phyloP scores from a whole-genome alignment of 2,329 filamentous ascomycete genomes.

The Ascosphaera aggregata region DNA sequence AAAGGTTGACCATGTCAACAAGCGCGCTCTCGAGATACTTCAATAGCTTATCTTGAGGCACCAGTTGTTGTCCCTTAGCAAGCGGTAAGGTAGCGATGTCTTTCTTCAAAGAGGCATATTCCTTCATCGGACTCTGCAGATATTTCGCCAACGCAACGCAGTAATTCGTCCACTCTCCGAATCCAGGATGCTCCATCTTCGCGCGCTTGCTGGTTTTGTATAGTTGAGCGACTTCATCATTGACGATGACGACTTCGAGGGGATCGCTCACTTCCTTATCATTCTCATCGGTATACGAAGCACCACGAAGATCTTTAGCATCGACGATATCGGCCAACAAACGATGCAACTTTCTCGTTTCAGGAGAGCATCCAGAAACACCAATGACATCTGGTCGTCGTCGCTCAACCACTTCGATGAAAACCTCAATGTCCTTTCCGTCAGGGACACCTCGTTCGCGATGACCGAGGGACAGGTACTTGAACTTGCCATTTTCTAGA shows the following conservation, averaged over 20 bases:
- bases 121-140: conserved; percentile 85
- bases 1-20: conserved; percentile 96
- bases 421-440: conserved; percentile 39
- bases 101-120: conserved; percentile 79
- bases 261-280: conserved; percentile 53
- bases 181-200: conserved; percentile 53
- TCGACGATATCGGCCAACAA: conserved; percentile 59
- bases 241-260: conserved; percentile 74
- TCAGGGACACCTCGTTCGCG: conserved; percentile 43
- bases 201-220: conserved; percentile 81
- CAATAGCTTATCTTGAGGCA: conserved; percentile 67
- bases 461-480: conserved; percentile 46
- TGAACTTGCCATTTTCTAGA: conserved; percentile 69
- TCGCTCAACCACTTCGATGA: conserved; percentile 57
- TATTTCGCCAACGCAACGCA: conserved; percentile 78
- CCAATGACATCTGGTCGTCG: conserved; percentile 76
- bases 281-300: conserved; percentile 67
- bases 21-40: conserved; percentile 85
- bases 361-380: conserved; percentile 69
- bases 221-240: conserved; percentile 89
- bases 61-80: conserved; percentile 69
- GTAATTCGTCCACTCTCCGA: conserved; percentile 61
- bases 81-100: conserved; percentile 74
- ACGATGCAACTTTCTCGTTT: conserved; percentile 62
- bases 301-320: conserved; percentile 52